Conservation (phyloP, 164 flowering plant species). For the Stephania japonica region DNA sequence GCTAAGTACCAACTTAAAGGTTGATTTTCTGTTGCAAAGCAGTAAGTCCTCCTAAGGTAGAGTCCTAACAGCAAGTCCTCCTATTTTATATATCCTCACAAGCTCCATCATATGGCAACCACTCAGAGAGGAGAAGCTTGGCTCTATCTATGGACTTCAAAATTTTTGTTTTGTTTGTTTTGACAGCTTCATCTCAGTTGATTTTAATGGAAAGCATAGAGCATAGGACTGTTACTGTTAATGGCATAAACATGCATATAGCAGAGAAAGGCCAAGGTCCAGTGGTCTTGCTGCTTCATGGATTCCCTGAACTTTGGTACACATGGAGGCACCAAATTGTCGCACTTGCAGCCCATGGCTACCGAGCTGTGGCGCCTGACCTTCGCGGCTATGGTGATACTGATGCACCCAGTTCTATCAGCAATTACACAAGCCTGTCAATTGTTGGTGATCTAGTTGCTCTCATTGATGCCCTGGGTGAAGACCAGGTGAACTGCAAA, state of each 20-base stretch:
- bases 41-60: neutral
- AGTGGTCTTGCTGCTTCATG: constrained; percentile 31
- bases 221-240: constrained; percentile 23
- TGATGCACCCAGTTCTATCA: constrained; percentile 34
- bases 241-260: constrained; percentile 44
- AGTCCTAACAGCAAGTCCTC: neutral
- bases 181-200: neutral
- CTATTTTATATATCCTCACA: neutral
- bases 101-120: neutral
- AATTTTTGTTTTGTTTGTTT: neutral
- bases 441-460: constrained; percentile 65
- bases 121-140: neutral
- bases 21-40: neutral
- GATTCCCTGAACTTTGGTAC: constrained; percentile 45
- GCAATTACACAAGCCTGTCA: constrained; percentile 43
- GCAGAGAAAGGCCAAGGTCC: constrained; percentile 39
- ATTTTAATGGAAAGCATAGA: constrained; percentile 9
- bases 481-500: constrained; percentile 16
- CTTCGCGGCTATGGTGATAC: constrained; percentile 49
- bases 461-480: constrained; percentile 49
- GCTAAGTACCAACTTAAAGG: no score
- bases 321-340: constrained; percentile 42
- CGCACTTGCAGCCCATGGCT: constrained; percentile 28
- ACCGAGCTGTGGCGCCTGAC: constrained; percentile 49
- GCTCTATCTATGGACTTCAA: neutral